Evolutionary conservation across 225 moss, liverwort and hornwort species (phyloP), one percentile per base, ranked within the genome.

Genomic region (Sphagnum tenellum): DNA sequence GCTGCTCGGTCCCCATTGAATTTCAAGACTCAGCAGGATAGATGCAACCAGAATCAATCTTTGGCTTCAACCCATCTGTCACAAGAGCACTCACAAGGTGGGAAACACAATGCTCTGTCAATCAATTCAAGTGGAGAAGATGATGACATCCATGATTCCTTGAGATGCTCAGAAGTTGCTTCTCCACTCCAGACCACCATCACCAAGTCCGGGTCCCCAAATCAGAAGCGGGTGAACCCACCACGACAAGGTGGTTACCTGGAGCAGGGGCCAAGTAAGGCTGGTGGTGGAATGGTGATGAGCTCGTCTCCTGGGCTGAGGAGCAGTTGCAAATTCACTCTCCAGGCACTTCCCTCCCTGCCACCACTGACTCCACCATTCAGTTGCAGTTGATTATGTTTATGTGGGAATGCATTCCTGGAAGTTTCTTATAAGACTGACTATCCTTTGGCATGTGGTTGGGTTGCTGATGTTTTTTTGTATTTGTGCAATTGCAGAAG

Each of bases 211-310:
- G 76, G 75, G 66, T 96, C 95, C 65, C 92, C 95, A 0, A 92
- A 92, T 75, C 92, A 92, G 74, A 96, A 96, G 55, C 81, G 92
- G 13, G 85, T 96, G 44, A 92, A 89, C 2, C 95, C 95, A 8
- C 92, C 92, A 2, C 88, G 88, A 14, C 74, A 81, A 9, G 88
- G 85, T 46, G 86, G 84, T 10, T 70, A 66, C 70, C 76, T 82
- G 70, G 89, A 92, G 55, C 65, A 70, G 78, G 70, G 12, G 52
- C 63, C 52, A 45, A 74, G 71, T 2, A 70, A 76, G 62, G 82
- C 76, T 7, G 75, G 77, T 7, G 68, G 78, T 14, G 73, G 72
- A 1, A 76, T 60, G 4, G 70, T 75, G 12, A 67, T 73, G 49
- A 56, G 74, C 59, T 66, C 84, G 5, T 84, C 89, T 3, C 88